Evolutionary conservation across 768 basidiomycete species (phyloP), one percentile per base, ranked within the genome.

Genomic region (Kwoniella sp.): DNA sequence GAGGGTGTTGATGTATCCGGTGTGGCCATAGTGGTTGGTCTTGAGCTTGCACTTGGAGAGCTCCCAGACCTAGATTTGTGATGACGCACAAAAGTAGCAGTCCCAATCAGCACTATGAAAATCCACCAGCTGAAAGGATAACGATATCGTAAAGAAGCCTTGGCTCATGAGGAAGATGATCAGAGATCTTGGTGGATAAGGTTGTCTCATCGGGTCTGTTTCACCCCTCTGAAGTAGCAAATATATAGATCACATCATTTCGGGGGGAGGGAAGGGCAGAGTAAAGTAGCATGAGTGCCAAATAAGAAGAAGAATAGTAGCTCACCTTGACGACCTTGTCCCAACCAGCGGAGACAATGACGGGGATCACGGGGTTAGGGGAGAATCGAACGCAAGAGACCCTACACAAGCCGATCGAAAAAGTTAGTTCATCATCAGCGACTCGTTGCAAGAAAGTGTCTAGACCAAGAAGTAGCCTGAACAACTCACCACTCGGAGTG

Each of bases 21-120:
- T 95, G 86, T 99, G 96, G 72, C 96, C 96, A 81, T 92, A 92
- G 86, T 99, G 96, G 87, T 98, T 98, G 84, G 96, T 98, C 87
- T 93, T 93, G 82, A 99, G 87, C 85, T 99, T 98, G 89, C 97
- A 98, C 84, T 97, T 96, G 82, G 91, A 91, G 67, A 98, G 89
- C 82, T 99, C 96, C 96, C 96, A 99, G 74, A 99, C 96, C 95
- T 99, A 71, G 0, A 48, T 23, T 45, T 20, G 47, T 23, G 47
- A 48, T 34, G 20, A 26, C 30, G 38, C 37, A 37, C 23, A 41
- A 4, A 23, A 59, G 29, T 17, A 67, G 61, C 41, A 50, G 11
- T 45, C 4, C 17, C 23, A 23, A 20, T 48, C 47, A 48, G 47
- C 47, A 20, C 38, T 41, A n/a, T n/a, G 29, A 47, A 23, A 41